Conservation (phyloP, 495 filamentous ascomycete species). For the Penicillium bialowiezense region DNA sequence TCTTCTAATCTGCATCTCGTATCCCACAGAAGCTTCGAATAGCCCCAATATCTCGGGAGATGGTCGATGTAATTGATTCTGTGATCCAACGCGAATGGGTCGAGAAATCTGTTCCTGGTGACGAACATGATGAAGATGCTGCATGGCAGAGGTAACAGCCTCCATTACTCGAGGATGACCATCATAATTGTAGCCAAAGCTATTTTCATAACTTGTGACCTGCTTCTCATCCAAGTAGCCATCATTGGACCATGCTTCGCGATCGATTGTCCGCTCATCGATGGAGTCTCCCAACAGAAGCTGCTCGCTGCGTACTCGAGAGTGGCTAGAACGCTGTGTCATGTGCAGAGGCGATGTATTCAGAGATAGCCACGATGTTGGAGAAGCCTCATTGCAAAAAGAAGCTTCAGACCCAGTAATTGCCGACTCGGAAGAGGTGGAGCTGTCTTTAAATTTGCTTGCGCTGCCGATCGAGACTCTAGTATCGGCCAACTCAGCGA, state of each 20-base stretch:
- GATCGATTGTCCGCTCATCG: slow-evolving; percentile 9
- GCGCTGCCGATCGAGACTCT: background rate
- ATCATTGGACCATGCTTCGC: background rate
- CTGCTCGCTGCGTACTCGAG: slow-evolving; percentile 2
- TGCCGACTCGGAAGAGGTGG: slow-evolving; percentile 20
- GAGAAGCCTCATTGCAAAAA: background rate
- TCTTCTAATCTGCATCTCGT: slow-evolving; percentile 24
- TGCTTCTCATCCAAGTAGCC: slow-evolving; percentile 5
- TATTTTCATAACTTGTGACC: background rate
- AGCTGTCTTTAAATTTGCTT: slow-evolving; percentile 4
- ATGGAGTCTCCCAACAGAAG: slow-evolving; percentile 2
- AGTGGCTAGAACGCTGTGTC: background rate
- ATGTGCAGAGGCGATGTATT: slow-evolving; percentile 3
- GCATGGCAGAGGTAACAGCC: slow-evolving; percentile 29
- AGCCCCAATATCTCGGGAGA: slow-evolving; percentile 19
- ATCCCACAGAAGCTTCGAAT: slow-evolving; percentile 22
- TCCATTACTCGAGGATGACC: slow-evolving; percentile 19
- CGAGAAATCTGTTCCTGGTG: slow-evolving; percentile 27
- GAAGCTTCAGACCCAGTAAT: slow-evolving; percentile 21
- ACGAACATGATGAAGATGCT: slow-evolving; percentile 26
- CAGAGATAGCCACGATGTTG: slow-evolving; percentile 7
- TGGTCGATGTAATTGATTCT: slow-evolving; percentile 28
- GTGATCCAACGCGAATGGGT: slow-evolving; percentile 32
- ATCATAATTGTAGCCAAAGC: slow-evolving; percentile 1
- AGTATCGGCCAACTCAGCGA: background rate